A percentile compares a stretch with the other conserved stretches of the same genome.
phyloP scores from a whole-genome alignment of 345 rosid genomes.

The Gynandropsis gynandra region DNA sequence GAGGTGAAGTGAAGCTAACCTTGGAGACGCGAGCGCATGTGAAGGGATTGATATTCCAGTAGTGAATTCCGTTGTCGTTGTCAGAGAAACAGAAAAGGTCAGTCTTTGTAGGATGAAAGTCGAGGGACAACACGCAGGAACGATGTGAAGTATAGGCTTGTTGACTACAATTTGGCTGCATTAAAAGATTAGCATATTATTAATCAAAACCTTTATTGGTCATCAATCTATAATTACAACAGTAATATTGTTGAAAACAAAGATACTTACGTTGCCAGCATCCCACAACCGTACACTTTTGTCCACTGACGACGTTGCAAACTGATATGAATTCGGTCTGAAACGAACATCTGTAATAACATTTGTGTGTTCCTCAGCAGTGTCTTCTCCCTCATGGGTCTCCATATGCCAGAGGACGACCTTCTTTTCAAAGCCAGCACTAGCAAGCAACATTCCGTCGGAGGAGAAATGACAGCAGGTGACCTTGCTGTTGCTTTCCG shows the following conservation, averaged over 20 bases:
- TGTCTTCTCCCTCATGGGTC: slow-evolving; percentile 40
- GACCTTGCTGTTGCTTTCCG: slow-evolving; percentile 51
- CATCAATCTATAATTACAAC: no score
- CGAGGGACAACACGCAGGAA: slow-evolving; percentile 56
- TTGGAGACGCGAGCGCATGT: slow-evolving; percentile 37
- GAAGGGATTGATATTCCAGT: slow-evolving; percentile 47
- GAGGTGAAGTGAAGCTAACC: slow-evolving; percentile 26
- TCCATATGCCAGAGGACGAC: slow-evolving; percentile 66
- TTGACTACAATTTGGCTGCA: slow-evolving; percentile 48
- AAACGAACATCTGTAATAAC: slow-evolving; percentile 67
- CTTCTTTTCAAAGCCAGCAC: slow-evolving; percentile 74
- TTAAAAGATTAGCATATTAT: no score
- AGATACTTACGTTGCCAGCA: slow-evolving; percentile 15
- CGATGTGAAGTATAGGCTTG: slow-evolving; percentile 41
- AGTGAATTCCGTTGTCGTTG: slow-evolving; percentile 43
- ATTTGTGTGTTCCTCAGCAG: slow-evolving; percentile 48
- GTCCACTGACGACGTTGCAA: slow-evolving; percentile 61
- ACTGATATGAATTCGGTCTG: slow-evolving; percentile 60
- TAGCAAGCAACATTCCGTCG: slow-evolving; percentile 64
- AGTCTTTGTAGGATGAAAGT: slow-evolving; percentile 60
- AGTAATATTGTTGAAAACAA: no score
- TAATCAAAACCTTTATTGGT: no score
- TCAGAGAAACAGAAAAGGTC: slow-evolving; percentile 61
- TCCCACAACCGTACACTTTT: slow-evolving; percentile 69
- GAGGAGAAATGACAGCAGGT: slow-evolving; percentile 82